Conservation (phyloP, 345 rosid species). For the Aurinia saxatilis region DNA sequence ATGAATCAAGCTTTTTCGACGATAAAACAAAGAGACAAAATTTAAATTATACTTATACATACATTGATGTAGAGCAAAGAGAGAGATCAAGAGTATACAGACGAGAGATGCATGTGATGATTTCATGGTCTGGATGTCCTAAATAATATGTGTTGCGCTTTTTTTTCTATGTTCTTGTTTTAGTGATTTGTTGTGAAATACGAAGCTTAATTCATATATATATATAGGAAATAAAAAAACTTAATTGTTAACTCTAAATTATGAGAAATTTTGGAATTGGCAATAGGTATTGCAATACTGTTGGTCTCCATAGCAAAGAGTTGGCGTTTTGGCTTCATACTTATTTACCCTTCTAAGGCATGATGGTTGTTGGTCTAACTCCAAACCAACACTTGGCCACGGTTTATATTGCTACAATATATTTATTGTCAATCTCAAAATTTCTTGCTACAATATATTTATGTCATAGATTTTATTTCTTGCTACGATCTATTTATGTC, state of each 20-base stretch:
- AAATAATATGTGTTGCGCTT: neutral
- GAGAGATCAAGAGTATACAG: neutral
- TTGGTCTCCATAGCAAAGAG: neutral
- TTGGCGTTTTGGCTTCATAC: neutral
- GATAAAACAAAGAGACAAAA: neutral
- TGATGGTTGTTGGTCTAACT: too few relatives aligned
- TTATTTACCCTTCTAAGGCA: too few relatives aligned
- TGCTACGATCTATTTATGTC: too few relatives aligned
- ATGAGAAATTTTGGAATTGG: neutral
- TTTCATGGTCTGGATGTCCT: neutral
- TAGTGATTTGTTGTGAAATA: neutral
- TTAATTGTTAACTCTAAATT: too few relatives aligned
- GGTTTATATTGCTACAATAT: too few relatives aligned
- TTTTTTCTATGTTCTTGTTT: neutral
- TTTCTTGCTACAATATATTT: too few relatives aligned
- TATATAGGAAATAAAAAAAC: too few relatives aligned
- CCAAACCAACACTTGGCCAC: too few relatives aligned
- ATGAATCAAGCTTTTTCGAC: neutral
- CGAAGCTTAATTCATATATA: too few relatives aligned
- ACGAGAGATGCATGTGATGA: constrained; percentile 8
- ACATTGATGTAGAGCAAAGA: neutral
- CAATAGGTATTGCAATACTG: neutral
- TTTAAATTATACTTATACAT: neutral
- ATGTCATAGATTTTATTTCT: too few relatives aligned
- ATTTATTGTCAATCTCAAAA: too few relatives aligned